A percentile compares a stretch with the other conserved stretches of the same genome.
Evolutionary conservation across 768 basidiomycete species (phyloP).

Genomic region (Boletus rex-veris): DNA sequence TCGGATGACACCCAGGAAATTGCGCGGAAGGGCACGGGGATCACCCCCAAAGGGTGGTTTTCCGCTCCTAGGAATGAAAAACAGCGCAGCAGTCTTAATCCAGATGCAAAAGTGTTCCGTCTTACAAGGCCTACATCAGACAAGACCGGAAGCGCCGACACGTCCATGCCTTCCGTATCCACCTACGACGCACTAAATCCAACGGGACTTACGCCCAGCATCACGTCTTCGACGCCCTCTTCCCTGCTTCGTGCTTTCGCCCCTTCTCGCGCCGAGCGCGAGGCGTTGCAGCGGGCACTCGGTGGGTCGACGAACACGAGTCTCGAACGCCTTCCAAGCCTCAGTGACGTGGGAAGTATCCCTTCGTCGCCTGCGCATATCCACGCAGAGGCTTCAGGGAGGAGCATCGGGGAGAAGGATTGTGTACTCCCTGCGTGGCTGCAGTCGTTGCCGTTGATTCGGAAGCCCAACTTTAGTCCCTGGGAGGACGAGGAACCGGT

Average conservation of each 20-base stretch:
- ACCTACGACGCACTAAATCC: conserved; percentile 60
- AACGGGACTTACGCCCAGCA: conserved; percentile 44
- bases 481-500: conserved; percentile 70
- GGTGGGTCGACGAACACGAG: conserved; percentile 72
- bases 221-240: conserved; percentile 41
- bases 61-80: conserved; percentile 43
- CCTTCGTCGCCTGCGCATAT: conserved; percentile 62
- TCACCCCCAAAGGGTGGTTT: conserved; percentile 47
- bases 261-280: conserved; percentile 83
- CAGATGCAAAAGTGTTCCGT: conserved; percentile 82
- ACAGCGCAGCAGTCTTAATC: conserved; percentile 71
- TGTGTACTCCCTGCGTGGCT: conserved; percentile 61
- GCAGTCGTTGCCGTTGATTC: conserved; percentile 58
- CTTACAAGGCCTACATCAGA: conserved; percentile 34
- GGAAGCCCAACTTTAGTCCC: conserved; percentile 75
- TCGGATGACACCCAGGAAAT: conserved; percentile 14
- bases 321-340: conserved; percentile 72
- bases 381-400: conserved; percentile 36
- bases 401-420: conserved; percentile 23
- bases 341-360: conserved; percentile 72
- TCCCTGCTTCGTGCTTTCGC: conserved; percentile 77
- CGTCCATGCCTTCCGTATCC: conserved; percentile 6
- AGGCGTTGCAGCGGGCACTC: conserved; percentile 76
- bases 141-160: conserved; percentile 11
- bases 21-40: conserved; percentile 16